These are phyloP conservation scores for Cystobasidium sp. DNA, from an alignment of 1,284 basidiomycete species.

Conservation along the genomic window DNA sequence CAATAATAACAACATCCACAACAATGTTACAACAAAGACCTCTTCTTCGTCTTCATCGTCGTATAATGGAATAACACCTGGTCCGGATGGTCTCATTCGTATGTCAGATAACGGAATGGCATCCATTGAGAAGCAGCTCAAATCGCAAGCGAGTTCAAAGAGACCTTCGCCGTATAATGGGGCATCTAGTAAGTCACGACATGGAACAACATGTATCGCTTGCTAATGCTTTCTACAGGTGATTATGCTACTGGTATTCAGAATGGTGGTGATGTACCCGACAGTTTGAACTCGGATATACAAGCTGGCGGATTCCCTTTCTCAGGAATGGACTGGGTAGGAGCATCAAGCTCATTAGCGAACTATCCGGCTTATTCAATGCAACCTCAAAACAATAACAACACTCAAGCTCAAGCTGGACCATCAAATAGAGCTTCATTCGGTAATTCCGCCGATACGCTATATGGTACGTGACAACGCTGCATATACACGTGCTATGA, in stretches of 20 bases:
- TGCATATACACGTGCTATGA: background rate
- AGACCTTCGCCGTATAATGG: too few relatives aligned
- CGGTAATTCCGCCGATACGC: background rate
- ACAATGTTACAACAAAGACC: background rate
- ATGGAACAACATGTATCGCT: background rate
- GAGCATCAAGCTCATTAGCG: slow-evolving; percentile 6
- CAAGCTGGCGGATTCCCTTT: background rate
- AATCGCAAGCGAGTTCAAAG: too few relatives aligned
- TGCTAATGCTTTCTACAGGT: background rate
- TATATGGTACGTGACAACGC: background rate
- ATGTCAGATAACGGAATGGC: too few relatives aligned
- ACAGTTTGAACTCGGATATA: background rate
- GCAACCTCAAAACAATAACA: background rate
- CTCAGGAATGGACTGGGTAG: slow-evolving; percentile 25
- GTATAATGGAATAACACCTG: too few relatives aligned
- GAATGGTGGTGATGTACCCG: background rate
- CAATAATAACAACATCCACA: slow-evolving; percentile 1
- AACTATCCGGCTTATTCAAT: background rate
- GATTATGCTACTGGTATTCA: background rate
- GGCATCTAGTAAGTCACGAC: too few relatives aligned
- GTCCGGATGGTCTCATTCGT: too few relatives aligned
- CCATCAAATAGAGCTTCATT: slow-evolving; percentile 9
- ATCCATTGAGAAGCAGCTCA: too few relatives aligned
- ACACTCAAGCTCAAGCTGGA: background rate
- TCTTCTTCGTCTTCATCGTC: too few relatives aligned